Evolutionary conservation across 179 eudicot genomes (phyloP), one percentile per base, ranked within the genome.

Genomic region (Pouteria campechiana): DNA sequence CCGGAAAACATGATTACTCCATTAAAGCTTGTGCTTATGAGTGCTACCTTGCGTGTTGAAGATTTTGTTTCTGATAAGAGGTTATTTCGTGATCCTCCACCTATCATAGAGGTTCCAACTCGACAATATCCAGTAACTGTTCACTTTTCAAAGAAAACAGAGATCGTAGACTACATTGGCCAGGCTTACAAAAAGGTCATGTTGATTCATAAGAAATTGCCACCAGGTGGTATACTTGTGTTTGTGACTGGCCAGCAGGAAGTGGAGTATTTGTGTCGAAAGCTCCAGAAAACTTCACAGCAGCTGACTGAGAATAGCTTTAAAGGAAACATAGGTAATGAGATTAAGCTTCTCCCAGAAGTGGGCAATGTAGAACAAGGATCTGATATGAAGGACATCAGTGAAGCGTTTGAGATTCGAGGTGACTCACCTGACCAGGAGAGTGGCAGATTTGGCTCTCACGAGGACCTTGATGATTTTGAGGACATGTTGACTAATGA

Each of bases 171-270:
- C 53, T 92, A 87, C 51, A 44, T 92, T 47, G 96, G 94, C 30
- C 79, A 77, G 69, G 99, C 99, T 31, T 79, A 73, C 54, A 92
- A 65, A 46, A 92, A 71, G 54, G 92, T 92, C 34, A 30, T 92
- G 49, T 48, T 81, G 32, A 87, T 87, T 69, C 99, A 92, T 82
- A 92, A 80, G 76, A 79, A 58, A 53, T 53, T 79, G 52, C 96
- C 98, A 58, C 71, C 85, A 45, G 94, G 99, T 51, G 99, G 94
- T 55, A 73, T 87, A 69, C 96, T 92, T 56, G 86, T 87, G 24
- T 92, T 92, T 61, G 92, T 83, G 31, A 87, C 96, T 21, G 94
- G 99, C 35, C 93, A 77, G 74, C 71, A 76, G 55, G 96, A 87
- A 73, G 96, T 87, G 16, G 99, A 79, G 47, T 61, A 63, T 46